These are phyloP conservation scores for Salinomyces thailandicus DNA, from an alignment of 2,329 filamentous ascomycete species.

Conservation along the genomic window DNA sequence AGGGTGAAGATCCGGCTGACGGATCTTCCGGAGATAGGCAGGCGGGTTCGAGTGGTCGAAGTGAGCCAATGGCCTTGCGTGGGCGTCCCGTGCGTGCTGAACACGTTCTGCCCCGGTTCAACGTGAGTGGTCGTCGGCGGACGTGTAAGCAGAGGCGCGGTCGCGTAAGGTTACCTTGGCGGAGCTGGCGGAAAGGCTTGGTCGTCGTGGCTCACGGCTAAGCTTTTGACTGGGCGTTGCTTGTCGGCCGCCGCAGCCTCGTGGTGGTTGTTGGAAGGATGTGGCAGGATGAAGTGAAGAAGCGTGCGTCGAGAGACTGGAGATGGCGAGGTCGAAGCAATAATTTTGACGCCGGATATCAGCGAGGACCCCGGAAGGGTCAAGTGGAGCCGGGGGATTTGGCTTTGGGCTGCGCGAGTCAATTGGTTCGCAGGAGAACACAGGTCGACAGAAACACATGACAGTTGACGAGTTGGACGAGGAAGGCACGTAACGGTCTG, in stretches of 20 bases:
- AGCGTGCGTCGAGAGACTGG: background rate
- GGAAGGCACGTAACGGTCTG: too few relatives aligned
- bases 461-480: background rate
- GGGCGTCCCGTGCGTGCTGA: background rate
- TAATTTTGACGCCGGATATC: background rate
- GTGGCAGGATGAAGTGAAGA: too few relatives aligned
- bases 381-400: background rate
- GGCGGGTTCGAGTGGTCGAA: background rate
- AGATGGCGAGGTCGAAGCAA: background rate
- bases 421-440: background rate
- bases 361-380: background rate
- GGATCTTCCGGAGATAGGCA: background rate
- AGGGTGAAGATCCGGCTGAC: background rate
- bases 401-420: background rate
- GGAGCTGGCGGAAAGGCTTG: background rate
- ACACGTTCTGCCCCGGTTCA: conserved; percentile 5
- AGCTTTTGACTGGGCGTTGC: conserved; percentile 1
- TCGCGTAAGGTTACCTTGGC: too few relatives aligned
- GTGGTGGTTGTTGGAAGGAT: background rate
- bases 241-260: background rate
- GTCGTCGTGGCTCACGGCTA: conserved; percentile 1
- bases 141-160: too few relatives aligned
- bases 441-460: background rate
- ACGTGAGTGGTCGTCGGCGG: conserved; percentile 6
- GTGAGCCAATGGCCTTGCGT: background rate